A percentile compares a stretch with the other conserved stretches of the same genome.
Conservation (phyloP, 768 basidiomycete genomes). For the Collybia sp. region DNA sequence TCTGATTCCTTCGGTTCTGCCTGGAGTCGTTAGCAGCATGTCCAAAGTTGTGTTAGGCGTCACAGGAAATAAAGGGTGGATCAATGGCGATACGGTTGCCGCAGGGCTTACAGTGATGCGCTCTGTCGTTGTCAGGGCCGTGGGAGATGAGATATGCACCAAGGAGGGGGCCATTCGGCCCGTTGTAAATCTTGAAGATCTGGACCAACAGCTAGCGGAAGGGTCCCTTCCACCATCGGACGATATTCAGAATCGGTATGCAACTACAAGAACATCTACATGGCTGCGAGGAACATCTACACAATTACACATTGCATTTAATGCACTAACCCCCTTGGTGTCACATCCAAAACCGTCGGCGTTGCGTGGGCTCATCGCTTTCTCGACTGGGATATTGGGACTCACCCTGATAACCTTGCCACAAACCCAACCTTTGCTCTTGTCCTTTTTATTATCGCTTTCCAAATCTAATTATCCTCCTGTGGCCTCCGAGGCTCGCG, state of each 20-base stretch:
- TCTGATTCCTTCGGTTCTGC: slow-evolving; percentile 65
- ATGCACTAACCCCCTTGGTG: slow-evolving; percentile 65
- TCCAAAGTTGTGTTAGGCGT: slow-evolving; percentile 62
- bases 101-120: slow-evolving; percentile 55
- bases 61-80: slow-evolving; percentile 56
- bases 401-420: slow-evolving; percentile 60
- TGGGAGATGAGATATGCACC: slow-evolving; percentile 67
- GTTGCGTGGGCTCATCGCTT: slow-evolving; percentile 47
- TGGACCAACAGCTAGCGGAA: slow-evolving; percentile 31
- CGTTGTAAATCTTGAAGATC: slow-evolving; percentile 60
- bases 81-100: slow-evolving; percentile 64
- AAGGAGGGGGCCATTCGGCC: slow-evolving; percentile 52
- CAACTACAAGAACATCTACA: slow-evolving; percentile 56
- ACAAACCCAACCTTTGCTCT: slow-evolving; percentile 58
- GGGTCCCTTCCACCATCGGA: slow-evolving; percentile 11
- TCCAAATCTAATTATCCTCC: slow-evolving; percentile 52
- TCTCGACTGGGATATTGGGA: slow-evolving; percentile 52
- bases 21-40: slow-evolving; percentile 79
- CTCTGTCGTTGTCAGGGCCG: slow-evolving; percentile 44
- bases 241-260: slow-evolving; percentile 29
- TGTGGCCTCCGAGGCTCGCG: slow-evolving; percentile 45
- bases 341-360: slow-evolving; percentile 70
- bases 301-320: slow-evolving; percentile 81
- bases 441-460: slow-evolving; percentile 72
- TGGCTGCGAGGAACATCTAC: slow-evolving; percentile 83